Evolutionary conservation across 805 yeast genomes (phyloP), one percentile per base, ranked within the genome.

Genomic region (Osmozyma mogii): DNA sequence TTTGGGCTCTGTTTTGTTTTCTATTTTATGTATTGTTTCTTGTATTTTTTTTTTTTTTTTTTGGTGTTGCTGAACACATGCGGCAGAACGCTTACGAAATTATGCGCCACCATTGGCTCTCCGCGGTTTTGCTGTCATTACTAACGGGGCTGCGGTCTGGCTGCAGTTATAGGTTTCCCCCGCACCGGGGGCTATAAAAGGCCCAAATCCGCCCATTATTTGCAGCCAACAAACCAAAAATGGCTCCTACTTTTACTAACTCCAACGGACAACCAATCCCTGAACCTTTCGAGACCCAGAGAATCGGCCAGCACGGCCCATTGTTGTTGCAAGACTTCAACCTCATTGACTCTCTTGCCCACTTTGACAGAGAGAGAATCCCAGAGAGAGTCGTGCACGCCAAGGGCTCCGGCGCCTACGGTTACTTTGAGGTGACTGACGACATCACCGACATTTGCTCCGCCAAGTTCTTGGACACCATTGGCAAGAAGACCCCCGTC

Each of bases 361-460:
- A 84, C 56, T 84, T 84, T 47, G 94, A 83, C 60, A 70, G 94
- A 44, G 95, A 84, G 59, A 68, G 95, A 58, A 80, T 84, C 41
- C 95, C 95, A 9, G 95, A 85, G 62, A 70, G 95, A 59, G 94
- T 84, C 34, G 95, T 85, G 20, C 95, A 84, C 51, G 95, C 95
- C 31, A 84, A 84, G 54, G 95, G 95, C 44, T 81, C 88, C 9
- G 95, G 95, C 50, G 95, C 95, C 7, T 83, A 68, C 52, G 95
- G 95, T 42, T 71, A 68, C 42, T 85, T 85, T 52, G 94, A 82
- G 56, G 88, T 80, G 30, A 84, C 95, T 9, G 89, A 84, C 37
- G 56, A 50, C 38, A 50, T 50, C 45, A 42, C 52, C 27, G 56
- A 50, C 41, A 28, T 50, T 26, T 40, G 48, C 30, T 40, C 46